Evolutionary conservation across 805 yeast genomes (phyloP).

Genomic region (Starmerella khaoyaiensis): DNA sequence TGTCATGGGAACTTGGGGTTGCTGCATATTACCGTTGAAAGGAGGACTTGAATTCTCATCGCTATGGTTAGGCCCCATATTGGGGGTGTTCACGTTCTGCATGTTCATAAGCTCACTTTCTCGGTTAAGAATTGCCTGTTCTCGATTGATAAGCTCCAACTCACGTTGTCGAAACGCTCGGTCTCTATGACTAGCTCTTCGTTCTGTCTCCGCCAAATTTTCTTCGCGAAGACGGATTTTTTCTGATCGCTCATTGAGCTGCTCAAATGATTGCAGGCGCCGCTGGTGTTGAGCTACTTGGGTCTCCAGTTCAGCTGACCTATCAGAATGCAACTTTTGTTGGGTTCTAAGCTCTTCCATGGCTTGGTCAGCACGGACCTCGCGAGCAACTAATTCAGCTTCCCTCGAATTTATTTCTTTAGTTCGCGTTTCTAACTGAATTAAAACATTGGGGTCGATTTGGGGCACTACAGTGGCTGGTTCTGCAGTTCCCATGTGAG

Average conservation of each 20-base stretch:
- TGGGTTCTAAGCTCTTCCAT: conserved; percentile 8
- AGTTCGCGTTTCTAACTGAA: conserved; percentile 10
- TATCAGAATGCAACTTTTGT: conserved; percentile 9
- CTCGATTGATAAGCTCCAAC: conserved; percentile 17
- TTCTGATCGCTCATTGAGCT: conserved; percentile 8
- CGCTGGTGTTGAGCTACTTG: conserved; percentile 18
- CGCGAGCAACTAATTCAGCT: conserved; percentile 11
- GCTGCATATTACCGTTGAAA: not conserved
- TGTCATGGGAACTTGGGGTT: conserved; percentile 6
- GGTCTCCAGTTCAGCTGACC: conserved; percentile 8
- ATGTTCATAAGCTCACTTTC: conserved; percentile 3
- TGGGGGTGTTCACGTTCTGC: not conserved
- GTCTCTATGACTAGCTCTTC: conserved; percentile 12
- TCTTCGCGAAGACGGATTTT: conserved; percentile 8
- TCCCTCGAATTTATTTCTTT: conserved; percentile 3
- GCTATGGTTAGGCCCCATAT: not conserved
- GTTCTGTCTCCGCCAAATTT: conserved; percentile 12
- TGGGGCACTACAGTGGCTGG: not conserved
- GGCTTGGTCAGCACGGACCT: conserved; percentile 6
- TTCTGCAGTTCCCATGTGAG: conserved; percentile 1
- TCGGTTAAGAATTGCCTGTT: conserved; percentile 14
- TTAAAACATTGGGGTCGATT: conserved; percentile 1
- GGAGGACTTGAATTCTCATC: not conserved
- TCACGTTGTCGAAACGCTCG: conserved; percentile 16
- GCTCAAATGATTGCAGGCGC: conserved; percentile 9